Base-by-base conservation (phyloP, 805 yeast species). In the Pichia membranifaciens region DNA sequence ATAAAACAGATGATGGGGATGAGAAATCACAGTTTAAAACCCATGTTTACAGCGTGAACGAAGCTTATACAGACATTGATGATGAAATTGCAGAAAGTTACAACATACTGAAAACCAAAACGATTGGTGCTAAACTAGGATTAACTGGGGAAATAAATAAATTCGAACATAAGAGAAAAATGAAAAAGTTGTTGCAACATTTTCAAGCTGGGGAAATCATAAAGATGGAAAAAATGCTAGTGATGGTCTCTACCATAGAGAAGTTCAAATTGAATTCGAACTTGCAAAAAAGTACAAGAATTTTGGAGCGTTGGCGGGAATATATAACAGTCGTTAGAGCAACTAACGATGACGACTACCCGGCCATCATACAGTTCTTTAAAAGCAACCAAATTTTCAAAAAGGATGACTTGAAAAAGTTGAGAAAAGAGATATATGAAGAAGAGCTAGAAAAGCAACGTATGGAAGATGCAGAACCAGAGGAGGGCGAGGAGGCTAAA, bases 241-340 rank as follows among this genome's bases (percentile, higher is more conserved):
- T 87, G 0, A 47, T 59, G 38, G 64, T 63, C 1, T 67, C 81
- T 66, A 74, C 81, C 16, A 81, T 43, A 7, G 55, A 53, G 22
- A 41, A 44, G 17, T 45, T 37, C 18, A 35, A 34, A 6, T 23
- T 35, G 15, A 18, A 38, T 5, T 54, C 53, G 25, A 59, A 52
- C 29, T 58, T 71, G 12, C 62, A 69, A 5, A 51, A 57, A 1
- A 53, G 62, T 9, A 81, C 44, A 1, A 65, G 83, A 44, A 73
- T 85, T 1, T 51, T 72, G 9, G 90, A 86, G 48, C 66, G 88
- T 41, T 88, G 96, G 93, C 78, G 74, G 51, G 96, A 90, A 59
- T 87, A 81, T 58, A 67, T 79, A 23, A 83, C 85, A 2, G 87
- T 85, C 2, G 81, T 84, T 1, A 68, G 91, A 50, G 74, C 77